Evolutionary conservation across 305 asterid genomes (phyloP).

Genomic region (Fraxinus baroniana): DNA sequence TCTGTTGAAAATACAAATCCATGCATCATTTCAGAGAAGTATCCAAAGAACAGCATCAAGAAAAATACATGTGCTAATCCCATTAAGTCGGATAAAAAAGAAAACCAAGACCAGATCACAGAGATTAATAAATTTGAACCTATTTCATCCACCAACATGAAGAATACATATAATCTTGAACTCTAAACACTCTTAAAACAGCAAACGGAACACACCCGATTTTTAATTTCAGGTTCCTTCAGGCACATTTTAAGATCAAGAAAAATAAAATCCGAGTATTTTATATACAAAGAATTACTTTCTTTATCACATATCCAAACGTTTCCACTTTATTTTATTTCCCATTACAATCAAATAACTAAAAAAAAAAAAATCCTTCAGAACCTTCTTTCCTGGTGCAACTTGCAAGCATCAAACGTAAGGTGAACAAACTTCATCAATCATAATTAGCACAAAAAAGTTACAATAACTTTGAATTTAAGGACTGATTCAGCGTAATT

Average conservation of each 20-base stretch:
- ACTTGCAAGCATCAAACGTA: neutral
- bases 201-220: neutral
- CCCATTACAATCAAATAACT: neutral
- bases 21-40: neutral
- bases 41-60: neutral
- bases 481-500: neutral
- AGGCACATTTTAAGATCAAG: neutral
- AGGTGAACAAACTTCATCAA: neutral
- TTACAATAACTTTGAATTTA: neutral
- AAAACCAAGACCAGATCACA: neutral
- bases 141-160: neutral
- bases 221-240: neutral
- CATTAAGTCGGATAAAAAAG: neutral
- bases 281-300: neutral
- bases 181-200: neutral
- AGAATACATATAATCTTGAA: neutral
- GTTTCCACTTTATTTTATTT: neutral
- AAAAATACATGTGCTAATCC: neutral
- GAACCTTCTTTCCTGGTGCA: neutral
- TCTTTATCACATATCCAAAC: neutral
- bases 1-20: constrained; percentile 44
- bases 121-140: neutral
- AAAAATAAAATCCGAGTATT: neutral
- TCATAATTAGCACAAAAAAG: constrained; percentile 1
- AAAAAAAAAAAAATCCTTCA: neutral